These are phyloP conservation scores for Obelidium mucronatum DNA, from an alignment of 192 early-diverging fungal species.

Conservation along the genomic window DNA sequence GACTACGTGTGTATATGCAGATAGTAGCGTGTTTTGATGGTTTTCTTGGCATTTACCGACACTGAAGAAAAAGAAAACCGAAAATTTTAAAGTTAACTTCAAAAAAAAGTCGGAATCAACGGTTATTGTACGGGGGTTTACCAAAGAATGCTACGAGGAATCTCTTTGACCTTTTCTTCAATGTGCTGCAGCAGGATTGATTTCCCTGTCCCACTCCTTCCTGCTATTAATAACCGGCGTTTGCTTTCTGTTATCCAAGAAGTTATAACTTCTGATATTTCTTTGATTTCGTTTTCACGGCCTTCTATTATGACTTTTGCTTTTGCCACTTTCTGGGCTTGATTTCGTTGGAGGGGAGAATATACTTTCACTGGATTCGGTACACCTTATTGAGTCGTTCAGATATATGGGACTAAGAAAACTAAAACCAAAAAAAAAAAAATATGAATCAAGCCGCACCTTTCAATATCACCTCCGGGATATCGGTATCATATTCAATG, in stretches of 20 bases:
- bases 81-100: neutral
- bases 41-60: constrained; percentile 28
- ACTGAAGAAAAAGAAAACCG: neutral
- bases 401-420: neutral
- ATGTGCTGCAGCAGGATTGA: neutral
- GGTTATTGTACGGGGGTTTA: too few species aligned
- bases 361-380: constrained; percentile 29
- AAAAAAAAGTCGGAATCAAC: too few species aligned
- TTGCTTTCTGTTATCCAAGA: constrained; percentile 9
- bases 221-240: constrained; percentile 2
- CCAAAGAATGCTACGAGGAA: neutral
- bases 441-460: neutral
- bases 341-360: constrained; percentile 5
- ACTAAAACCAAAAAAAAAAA: neutral
- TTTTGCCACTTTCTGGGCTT: neutral
- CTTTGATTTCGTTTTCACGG: constrained; percentile 6
- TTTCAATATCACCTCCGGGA: constrained; percentile 31
- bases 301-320: neutral
- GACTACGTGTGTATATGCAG: constrained; percentile 4
- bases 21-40: constrained; percentile 26
- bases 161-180: neutral
- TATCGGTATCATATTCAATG: constrained; percentile 24
- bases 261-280: neutral
- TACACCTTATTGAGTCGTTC: neutral
- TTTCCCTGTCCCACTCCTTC: constrained; percentile 31